A percentile compares a stretch with the other conserved stretches of the same genome.
Conservation (phyloP, 176 grass and related monocot species). For the Lolium multiflorum region DNA sequence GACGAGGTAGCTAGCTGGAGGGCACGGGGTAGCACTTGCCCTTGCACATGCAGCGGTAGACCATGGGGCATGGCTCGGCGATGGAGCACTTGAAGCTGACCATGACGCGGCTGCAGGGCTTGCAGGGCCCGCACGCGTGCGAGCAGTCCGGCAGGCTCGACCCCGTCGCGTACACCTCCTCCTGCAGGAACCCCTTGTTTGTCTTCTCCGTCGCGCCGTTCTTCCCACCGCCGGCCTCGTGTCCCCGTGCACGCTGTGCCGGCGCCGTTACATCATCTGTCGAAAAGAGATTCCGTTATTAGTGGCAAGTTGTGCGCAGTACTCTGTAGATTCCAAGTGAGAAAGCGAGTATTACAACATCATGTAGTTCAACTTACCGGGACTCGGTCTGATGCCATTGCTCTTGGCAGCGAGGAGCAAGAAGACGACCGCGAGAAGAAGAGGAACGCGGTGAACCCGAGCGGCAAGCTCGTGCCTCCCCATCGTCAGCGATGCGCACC, state of each 20-base stretch:
- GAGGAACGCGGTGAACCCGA: not conserved
- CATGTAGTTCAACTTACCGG: slow-evolving; percentile 39
- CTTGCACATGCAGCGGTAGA: slow-evolving; percentile 92
- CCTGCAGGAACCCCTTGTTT: slow-evolving; percentile 33
- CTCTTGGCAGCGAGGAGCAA: slow-evolving; percentile 42
- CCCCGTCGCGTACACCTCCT: slow-evolving; percentile 61
- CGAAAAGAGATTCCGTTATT: not conserved
- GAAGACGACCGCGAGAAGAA: not conserved
- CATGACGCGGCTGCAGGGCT: slow-evolving; percentile 87
- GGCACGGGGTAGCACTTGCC: slow-evolving; percentile 84
- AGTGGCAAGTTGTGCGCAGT: too few species aligned
- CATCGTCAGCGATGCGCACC: slow-evolving; percentile 19
- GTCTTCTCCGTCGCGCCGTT: not conserved
- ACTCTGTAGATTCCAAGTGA: too few species aligned
- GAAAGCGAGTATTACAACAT: too few species aligned
- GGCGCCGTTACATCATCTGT: not conserved
- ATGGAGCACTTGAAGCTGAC: slow-evolving; percentile 91
- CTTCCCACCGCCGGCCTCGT: not conserved
- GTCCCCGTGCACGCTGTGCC: not conserved
- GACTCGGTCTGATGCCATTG: slow-evolving; percentile 50
- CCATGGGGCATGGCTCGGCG: slow-evolving; percentile 88
- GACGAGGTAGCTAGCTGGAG: slow-evolving; percentile 39
- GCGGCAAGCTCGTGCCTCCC: slow-evolving; percentile 22
- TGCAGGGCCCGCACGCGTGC: slow-evolving; percentile 87
- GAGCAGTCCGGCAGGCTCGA: slow-evolving; percentile 88